Percentiles rank a stretch among this genome's conserved stretches.
Conservation (phyloP, 176 grass and related monocot genomes). For the Eragrostis nindensis region DNA sequence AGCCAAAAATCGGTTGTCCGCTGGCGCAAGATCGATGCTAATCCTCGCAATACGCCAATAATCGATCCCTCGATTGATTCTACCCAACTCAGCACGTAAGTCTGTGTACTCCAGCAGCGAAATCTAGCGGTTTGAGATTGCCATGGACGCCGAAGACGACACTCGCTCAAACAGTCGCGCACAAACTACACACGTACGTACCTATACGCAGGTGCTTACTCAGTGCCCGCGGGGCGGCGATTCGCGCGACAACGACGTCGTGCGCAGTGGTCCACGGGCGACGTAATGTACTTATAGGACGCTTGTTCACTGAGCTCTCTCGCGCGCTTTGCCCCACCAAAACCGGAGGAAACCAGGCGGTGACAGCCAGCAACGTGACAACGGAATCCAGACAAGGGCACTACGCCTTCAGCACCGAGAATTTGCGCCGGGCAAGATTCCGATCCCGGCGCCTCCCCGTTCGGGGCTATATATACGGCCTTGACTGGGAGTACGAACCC, state of each 20-base stretch:
- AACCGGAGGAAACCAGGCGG: background rate
- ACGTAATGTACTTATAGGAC: background rate
- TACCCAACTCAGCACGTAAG: background rate
- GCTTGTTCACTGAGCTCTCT: background rate
- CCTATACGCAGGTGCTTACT: background rate
- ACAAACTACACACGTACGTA: background rate
- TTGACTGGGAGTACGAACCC: conserved; percentile 21
- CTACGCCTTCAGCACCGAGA: background rate
- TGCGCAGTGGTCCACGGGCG: background rate
- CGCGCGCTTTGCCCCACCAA: background rate
- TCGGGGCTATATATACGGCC: conserved; percentile 43
- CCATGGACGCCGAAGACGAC: background rate
- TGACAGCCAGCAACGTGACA: conserved; percentile 24
- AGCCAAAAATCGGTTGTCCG: background rate
- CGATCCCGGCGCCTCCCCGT: background rate
- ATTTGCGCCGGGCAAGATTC: conserved; percentile 38
- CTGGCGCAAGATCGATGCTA: background rate
- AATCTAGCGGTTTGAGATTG: background rate
- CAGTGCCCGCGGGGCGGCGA: background rate
- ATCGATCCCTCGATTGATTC: background rate
- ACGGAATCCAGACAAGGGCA: conserved; percentile 36
- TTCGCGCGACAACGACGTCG: background rate
- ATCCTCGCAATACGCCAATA: background rate
- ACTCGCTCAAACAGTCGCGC: background rate
- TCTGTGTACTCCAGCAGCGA: background rate